Conservation (phyloP, 164 flowering plant genomes). For the Kalanchoe fedtschenkoi region DNA sequence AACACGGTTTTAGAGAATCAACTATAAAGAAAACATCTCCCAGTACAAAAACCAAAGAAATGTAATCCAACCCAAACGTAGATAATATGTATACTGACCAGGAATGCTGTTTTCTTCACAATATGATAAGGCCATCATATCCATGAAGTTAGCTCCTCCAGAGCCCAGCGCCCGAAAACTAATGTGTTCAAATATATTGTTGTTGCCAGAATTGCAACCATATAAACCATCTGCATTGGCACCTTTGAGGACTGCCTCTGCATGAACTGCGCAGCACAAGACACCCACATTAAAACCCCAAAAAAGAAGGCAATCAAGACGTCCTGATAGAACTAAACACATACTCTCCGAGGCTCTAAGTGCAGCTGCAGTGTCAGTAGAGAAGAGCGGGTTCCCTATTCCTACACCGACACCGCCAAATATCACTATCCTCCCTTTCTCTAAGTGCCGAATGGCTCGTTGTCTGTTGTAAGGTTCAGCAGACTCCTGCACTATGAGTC, state of each 20-base stretch:
- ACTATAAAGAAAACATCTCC: background rate
- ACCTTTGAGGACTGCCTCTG: conserved; percentile 82
- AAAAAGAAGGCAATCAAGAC: background rate
- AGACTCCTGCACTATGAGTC: conserved; percentile 63
- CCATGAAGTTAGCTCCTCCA: conserved; percentile 57
- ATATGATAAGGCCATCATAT: conserved; percentile 63
- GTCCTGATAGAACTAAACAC: conserved; percentile 4
- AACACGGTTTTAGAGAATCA: too few relatives aligned
- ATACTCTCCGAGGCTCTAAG: conserved; percentile 89
- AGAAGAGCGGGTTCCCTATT: conserved; percentile 76
- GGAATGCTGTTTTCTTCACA: conserved; percentile 84
- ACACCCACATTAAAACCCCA: background rate
- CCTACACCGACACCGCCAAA: conserved; percentile 94
- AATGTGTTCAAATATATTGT: conserved; percentile 53
- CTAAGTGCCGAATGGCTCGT: conserved; percentile 82
- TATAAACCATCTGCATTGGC: conserved; percentile 61
- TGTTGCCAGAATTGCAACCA: conserved; percentile 58
- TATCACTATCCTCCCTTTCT: conserved; percentile 88
- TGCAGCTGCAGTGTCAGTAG: conserved; percentile 88
- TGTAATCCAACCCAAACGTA: background rate
- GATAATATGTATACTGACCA: conserved; percentile 33
- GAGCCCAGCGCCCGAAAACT: conserved; percentile 66
- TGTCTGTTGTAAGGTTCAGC: conserved; percentile 79
- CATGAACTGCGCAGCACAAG: conserved; percentile 46
- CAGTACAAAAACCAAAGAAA: background rate